phyloP scores from a whole-genome alignment of 2,329 filamentous ascomycete species.

The Knufia petricola region DNA sequence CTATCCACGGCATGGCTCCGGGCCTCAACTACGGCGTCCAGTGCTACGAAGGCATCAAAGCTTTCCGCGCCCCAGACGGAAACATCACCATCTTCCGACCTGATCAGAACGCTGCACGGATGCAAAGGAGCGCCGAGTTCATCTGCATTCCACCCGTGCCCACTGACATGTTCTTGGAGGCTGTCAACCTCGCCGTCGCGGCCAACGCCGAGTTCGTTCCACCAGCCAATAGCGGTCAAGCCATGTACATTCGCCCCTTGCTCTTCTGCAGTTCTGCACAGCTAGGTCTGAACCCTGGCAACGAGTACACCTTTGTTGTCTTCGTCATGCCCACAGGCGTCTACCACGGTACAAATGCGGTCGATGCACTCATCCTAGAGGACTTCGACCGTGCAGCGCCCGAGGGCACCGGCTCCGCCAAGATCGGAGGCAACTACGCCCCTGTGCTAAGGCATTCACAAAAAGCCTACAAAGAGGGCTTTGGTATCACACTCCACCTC shows the following conservation, averaged over 20 bases:
- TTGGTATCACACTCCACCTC: conserved; percentile 87
- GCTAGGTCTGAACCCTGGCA: conserved; percentile 73
- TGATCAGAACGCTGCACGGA: conserved; percentile 68
- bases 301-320: conserved; percentile 85
- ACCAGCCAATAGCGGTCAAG: conserved; percentile 76
- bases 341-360: conserved; percentile 80
- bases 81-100: conserved; percentile 81
- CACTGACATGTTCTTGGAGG: conserved; percentile 62
- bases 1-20: conserved; percentile 89
- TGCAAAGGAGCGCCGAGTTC: conserved; percentile 75
- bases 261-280: conserved; percentile 82
- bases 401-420: conserved; percentile 80
- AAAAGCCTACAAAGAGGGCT: conserved; percentile 66
- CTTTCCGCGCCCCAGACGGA: conserved; percentile 68
- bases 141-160: conserved; percentile 78
- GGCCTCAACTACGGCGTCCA: conserved; percentile 96
- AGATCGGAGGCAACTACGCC: conserved; percentile 92
- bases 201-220: conserved; percentile 88
- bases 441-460: conserved; percentile 84
- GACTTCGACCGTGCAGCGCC: conserved; percentile 92
- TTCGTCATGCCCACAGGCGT: conserved; percentile 88
- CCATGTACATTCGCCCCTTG: conserved; percentile 85
- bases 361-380: conserved; percentile 80
- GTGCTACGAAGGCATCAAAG: conserved; percentile 97
- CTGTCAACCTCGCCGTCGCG: conserved; percentile 69